Conservation (phyloP, 495 filamentous ascomycete species). For the Antarctomyces pellizariae region DNA sequence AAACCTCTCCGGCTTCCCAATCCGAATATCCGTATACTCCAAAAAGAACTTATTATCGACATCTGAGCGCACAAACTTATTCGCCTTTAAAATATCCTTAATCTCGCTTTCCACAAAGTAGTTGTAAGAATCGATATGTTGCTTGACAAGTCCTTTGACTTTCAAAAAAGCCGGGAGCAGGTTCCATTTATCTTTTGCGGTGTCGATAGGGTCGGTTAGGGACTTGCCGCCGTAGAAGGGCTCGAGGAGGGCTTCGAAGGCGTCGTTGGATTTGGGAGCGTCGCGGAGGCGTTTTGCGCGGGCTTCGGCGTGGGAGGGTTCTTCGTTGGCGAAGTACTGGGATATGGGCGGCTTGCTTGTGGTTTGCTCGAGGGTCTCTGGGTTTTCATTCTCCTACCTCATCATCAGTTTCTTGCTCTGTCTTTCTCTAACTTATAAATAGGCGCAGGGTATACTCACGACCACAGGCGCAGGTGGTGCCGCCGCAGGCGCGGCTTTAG, state of each 20-base stretch:
- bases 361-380: too few species aligned
- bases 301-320: too few species aligned
- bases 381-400: too few species aligned
- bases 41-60: constrained; percentile 70
- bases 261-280: too few species aligned
- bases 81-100: constrained; percentile 85
- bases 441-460: too few species aligned
- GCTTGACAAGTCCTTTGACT: constrained; percentile 87
- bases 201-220: constrained; percentile 78
- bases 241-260: constrained; percentile 72
- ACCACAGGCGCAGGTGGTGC: too few species aligned
- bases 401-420: too few species aligned
- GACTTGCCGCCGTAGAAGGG: constrained; percentile 93
- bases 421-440: too few species aligned
- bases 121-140: constrained; percentile 97
- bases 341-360: too few species aligned
- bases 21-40: constrained; percentile 72
- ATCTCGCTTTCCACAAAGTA: constrained; percentile 88
- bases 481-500: too few species aligned
- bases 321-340: too few species aligned
- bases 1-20: constrained; percentile 51
- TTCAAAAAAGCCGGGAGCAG: constrained; percentile 88
- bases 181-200: constrained; percentile 91
- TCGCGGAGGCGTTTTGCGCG: too few species aligned
- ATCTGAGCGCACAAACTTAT: constrained; percentile 66